Percentiles rank a stretch among this genome's conserved stretches.
Evolutionary conservation across 768 basidiomycete genomes (phyloP).

Genomic region (Tricholoma hemisulphureum): DNA sequence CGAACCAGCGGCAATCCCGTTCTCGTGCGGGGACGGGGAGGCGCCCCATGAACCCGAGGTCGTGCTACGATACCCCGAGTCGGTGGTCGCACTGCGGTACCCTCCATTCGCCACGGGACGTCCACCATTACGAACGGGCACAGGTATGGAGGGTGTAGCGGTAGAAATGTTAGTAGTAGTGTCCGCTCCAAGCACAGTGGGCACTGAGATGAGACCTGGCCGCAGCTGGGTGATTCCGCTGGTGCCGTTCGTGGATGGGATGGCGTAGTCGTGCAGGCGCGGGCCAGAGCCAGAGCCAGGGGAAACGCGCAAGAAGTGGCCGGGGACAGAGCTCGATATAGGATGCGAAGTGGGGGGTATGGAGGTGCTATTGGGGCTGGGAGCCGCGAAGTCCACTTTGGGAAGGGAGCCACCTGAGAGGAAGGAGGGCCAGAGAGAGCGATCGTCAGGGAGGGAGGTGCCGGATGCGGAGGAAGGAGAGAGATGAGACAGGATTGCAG

Average conservation of each 20-base stretch:
- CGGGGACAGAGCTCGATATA: slow-evolving; percentile 55
- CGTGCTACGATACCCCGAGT: slow-evolving; percentile 25
- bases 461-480: slow-evolving; percentile 59
- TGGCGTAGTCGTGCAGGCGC: slow-evolving; percentile 63
- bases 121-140: slow-evolving; percentile 28
- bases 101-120: slow-evolving; percentile 10
- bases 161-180: not conserved
- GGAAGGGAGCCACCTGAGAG: slow-evolving; percentile 70
- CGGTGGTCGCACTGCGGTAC: slow-evolving; percentile 24
- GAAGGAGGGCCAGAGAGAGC: slow-evolving; percentile 88
- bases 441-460: slow-evolving; percentile 88
- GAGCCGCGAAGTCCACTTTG: slow-evolving; percentile 34
- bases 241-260: slow-evolving; percentile 36
- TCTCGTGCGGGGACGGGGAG: slow-evolving; percentile 19
- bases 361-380: slow-evolving; percentile 11
- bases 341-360: slow-evolving; percentile 23
- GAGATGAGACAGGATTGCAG: slow-evolving; percentile 90
- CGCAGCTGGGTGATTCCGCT: slow-evolving; percentile 56
- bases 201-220: slow-evolving; percentile 50
- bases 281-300: slow-evolving; percentile 43
- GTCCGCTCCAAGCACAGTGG: slow-evolving; percentile 21
- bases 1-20: slow-evolving; percentile 14
- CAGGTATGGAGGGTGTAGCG: slow-evolving; percentile 31
- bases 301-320: slow-evolving; percentile 23
- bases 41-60: slow-evolving; percentile 33